Base-by-base conservation (phyloP, 2,329 filamentous ascomycete species). In the Hypoxylon sp. region DNA sequence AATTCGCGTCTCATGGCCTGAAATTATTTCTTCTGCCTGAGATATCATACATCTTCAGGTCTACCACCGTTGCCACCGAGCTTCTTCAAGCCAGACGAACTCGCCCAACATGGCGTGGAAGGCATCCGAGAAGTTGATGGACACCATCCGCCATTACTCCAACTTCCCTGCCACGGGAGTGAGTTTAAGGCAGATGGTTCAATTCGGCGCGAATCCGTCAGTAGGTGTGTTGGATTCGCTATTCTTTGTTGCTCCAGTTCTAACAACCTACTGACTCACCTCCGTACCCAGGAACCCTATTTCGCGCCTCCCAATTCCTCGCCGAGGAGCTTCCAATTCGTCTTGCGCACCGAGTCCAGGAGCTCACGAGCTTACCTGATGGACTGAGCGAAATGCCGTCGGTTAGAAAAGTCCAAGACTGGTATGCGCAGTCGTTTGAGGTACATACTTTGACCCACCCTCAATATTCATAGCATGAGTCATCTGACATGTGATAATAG, bases 341-440 rank as follows among this genome's bases (percentile, higher is more conserved):
- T 59, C 87, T 99, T 69, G 96, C 96, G 75, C 96, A 99, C 83
- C 92, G 96, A 71, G 96, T 99, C 66, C 93, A 97, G 81, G 96
- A 99, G 84, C 89, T 99, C 64, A 90, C 92, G 69, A 92, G 94
- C 77, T 86, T 99, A 2, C 96, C 96, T 37, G 96, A 99, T 87
- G 96, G 96, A 62, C 88, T 99, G 69, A 97, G 94, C 80, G 94
- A 98, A 74, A 98, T 99, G 96, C 93, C 94, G 42, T 98, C 96
- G 10, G 97, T 99, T 74, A 91, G 91, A 80, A 94, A 91, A 77
- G 96, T 99, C 74, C 92, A 94, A 80, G 94, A 98, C 78, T 99
- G 96, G 96, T 99, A 99, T 81, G 96, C 95, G 71, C 96, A 99
- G 84, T 99, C 96, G 57, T 99, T 99, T 78, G 96, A 99, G 90